Evolutionary conservation across 2,329 filamentous ascomycete species (phyloP), one percentile per base, ranked within the genome.

Genomic region (Fusarium brachygibbosum): DNA sequence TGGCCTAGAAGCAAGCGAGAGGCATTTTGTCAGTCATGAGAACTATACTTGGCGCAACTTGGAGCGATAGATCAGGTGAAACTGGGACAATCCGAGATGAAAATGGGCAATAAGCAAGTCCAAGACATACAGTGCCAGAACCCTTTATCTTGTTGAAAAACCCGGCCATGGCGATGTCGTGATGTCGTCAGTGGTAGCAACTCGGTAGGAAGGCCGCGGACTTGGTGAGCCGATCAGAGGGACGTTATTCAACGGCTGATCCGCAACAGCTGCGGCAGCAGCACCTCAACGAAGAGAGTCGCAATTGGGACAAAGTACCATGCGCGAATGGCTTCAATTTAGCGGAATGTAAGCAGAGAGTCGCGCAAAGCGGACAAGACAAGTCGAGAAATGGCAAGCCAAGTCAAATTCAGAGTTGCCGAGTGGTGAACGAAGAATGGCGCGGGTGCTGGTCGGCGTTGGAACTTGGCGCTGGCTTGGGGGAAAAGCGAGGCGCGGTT

Each of bases 91-190:
- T 35, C 25, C 28, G n/a, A 52, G 63, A 28, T 65, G 42, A 48
- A 52, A 46, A 51, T 40, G 45, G 25, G 46, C 28, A 59, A 49
- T 29, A 44, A 49, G 38, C 52, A 45, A 55, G 45, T 46, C 55
- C 53, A 56, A 66, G 69, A 85, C 87, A 79, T 81, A 89, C 87
- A 76, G 82, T 82, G 76, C 83, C 80, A 70, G 83, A 81, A 72
- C 81, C 80, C 79, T 88, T 88, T 75, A 88, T 84, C 77, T 87
- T 89, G 72, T 82, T 87, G 67, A 89, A 84, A 72, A 90, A 86
- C 66, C 85, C 82, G 66, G 86, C 82, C 86, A 89, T 89, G 69
- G 60, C 59, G 69, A 64, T 60, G 64, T 70, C 55, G 70, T 72
- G 63, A 68, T 53, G 68, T 70, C 52, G 65, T 66, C 42, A 60